Evolutionary conservation across 2,329 filamentous ascomycete species (phyloP).

Genomic region (Arachnopeziza araneosa): DNA sequence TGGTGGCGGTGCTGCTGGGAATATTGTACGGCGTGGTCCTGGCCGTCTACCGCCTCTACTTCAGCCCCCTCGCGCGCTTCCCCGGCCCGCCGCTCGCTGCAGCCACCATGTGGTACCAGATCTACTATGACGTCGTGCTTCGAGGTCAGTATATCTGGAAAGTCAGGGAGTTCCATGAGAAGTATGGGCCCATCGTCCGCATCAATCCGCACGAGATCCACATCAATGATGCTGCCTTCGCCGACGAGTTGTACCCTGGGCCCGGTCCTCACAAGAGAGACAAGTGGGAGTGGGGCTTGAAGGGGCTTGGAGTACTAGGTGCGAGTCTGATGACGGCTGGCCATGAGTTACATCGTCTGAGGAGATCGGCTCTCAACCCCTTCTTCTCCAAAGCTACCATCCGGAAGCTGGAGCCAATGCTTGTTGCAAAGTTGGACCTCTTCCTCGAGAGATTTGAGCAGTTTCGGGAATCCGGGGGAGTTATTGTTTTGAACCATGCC

Average conservation of each 20-base stretch:
- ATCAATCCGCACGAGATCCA: constrained; percentile 19
- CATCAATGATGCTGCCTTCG: constrained; percentile 26
- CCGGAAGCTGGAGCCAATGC: constrained; percentile 11
- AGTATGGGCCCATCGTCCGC: constrained; percentile 5
- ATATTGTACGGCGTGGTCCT: background rate
- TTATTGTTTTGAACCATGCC: constrained; percentile 8
- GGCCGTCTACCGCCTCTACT: constrained; percentile 17
- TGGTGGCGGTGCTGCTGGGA: background rate
- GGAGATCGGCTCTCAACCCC: constrained; percentile 15
- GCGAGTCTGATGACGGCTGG: constrained; percentile 13
- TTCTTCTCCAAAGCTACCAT: constrained; percentile 19
- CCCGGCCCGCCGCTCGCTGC: constrained; percentile 21
- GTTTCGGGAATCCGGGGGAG: constrained; percentile 1
- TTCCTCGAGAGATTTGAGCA: constrained; percentile 9
- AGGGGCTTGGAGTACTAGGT: constrained; percentile 5
- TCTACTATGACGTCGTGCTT: constrained; percentile 19
- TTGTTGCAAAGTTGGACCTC: constrained; percentile 13
- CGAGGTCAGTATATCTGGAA: constrained; percentile 8
- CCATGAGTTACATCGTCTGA: constrained; percentile 17
- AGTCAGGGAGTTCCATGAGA: constrained; percentile 3
- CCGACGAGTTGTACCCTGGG: constrained; percentile 3
- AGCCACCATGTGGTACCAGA: constrained; percentile 17
- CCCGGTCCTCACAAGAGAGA: constrained; percentile 7
- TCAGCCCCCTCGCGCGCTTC: constrained; percentile 19
- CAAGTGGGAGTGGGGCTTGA: constrained; percentile 14